Conservation (phyloP, 345 rosid species). For the Kernera saxatilis region DNA sequence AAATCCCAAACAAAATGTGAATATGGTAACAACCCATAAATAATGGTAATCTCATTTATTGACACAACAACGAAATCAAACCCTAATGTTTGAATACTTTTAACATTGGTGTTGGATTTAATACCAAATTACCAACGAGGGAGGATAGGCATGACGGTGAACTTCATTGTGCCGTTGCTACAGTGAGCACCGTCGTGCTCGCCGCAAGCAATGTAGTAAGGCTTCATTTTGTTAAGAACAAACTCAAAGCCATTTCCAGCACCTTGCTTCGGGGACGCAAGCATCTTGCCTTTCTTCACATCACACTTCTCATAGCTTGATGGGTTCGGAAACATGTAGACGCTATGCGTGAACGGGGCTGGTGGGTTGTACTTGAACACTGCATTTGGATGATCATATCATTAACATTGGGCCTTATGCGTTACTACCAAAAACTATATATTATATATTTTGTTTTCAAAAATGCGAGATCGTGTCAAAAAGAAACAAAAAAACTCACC, state of each 20-base stretch:
- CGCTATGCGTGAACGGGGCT: conserved; percentile 48
- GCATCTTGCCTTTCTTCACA: conserved; percentile 40
- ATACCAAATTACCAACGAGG: conserved; percentile 18
- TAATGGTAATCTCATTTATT: conserved; percentile 20
- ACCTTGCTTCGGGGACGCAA: conserved; percentile 53
- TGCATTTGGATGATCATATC: conserved; percentile 19
- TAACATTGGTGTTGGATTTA: neutral
- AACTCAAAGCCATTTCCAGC: conserved; percentile 57
- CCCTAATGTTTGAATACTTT: neutral
- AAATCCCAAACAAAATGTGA: conserved; percentile 12
- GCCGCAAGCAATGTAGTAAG: conserved; percentile 70
- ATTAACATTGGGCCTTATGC: neutral
- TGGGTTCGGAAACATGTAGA: conserved; percentile 48
- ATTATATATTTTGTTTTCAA: neutral
- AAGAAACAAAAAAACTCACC: conserved; percentile 31
- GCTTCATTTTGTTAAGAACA: conserved; percentile 35
- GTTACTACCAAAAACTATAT: neutral
- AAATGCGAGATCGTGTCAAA: neutral
- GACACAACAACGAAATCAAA: conserved; percentile 7
- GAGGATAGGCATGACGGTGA: conserved; percentile 42
- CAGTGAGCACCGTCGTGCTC: conserved; percentile 59
- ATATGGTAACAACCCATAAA: neutral
- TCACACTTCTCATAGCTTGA: conserved; percentile 50
- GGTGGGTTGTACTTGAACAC: conserved; percentile 76
- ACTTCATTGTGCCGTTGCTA: conserved; percentile 61